Conservation (phyloP, 2,329 filamentous ascomycete genomes). For the Nothophoma quercina region DNA sequence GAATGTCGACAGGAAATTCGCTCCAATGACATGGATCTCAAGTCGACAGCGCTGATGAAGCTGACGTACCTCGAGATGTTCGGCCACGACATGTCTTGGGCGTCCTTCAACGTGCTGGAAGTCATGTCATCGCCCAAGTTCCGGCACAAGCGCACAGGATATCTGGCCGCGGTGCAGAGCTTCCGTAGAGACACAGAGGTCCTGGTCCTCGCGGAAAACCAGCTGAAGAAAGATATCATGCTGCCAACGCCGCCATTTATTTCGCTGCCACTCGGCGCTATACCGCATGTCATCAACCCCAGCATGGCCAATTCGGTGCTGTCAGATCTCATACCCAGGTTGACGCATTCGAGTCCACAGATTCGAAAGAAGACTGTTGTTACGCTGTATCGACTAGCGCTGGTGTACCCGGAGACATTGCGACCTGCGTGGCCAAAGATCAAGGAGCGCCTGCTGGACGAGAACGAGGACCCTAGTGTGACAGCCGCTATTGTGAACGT, state of each 20-base stretch:
- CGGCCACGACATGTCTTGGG: conserved; percentile 99
- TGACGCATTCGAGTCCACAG: conserved; percentile 83
- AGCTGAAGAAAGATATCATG: conserved; percentile 92
- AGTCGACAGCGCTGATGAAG: conserved; percentile 94
- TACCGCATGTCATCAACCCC: conserved; percentile 94
- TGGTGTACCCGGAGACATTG: conserved; percentile 96
- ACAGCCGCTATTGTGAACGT: conserved; percentile 97
- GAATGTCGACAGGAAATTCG: conserved; percentile 95
- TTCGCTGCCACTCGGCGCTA: conserved; percentile 82
- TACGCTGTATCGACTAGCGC: conserved; percentile 87
- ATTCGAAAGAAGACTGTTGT: conserved; percentile 97
- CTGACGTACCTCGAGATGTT: conserved; percentile 99
- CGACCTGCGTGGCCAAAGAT: conserved; percentile 96
- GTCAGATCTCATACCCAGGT: conserved; percentile 82
- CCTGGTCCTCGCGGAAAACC: conserved; percentile 94
- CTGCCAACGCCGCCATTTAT: conserved; percentile 77
- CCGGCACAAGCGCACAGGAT: conserved; percentile 92
- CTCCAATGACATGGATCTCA: conserved; percentile 95
- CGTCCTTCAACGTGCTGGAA: conserved; percentile 96
- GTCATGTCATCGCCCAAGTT: conserved; percentile 98
- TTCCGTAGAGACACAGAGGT: conserved; percentile 96
- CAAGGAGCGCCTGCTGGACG: conserved; percentile 90
- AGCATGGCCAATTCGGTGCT: conserved; percentile 90
- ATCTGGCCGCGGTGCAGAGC: conserved; percentile 93
- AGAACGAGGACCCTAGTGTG: conserved; percentile 87